These are phyloP conservation scores for Thalassiosira livingstoniorum DNA, from an alignment of 352 stramenopile species.

Conservation along the genomic window DNA sequence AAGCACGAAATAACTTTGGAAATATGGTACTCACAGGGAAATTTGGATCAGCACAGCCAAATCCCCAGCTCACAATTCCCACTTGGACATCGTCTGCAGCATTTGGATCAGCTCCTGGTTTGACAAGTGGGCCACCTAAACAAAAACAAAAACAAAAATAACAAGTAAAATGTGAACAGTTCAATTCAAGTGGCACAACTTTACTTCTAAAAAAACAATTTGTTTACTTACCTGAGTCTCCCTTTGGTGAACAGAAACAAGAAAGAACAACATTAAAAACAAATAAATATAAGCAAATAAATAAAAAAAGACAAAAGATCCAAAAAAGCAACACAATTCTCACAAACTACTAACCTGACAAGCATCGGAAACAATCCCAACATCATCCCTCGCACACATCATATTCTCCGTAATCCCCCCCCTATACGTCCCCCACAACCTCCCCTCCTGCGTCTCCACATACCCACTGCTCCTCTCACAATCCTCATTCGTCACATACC, in stretches of 20 bases:
- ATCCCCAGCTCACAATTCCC: slow-evolving; percentile 54
- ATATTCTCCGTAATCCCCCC: slow-evolving; percentile 40
- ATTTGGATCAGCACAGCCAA: slow-evolving; percentile 45
- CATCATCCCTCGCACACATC: slow-evolving; percentile 43
- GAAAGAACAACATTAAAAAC: no score
- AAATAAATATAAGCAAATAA: no score
- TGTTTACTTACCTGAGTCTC: no score
- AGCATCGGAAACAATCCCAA: slow-evolving; percentile 39
- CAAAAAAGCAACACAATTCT: no score
- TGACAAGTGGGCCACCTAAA: slow-evolving; percentile 34
- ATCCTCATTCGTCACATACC: slow-evolving; percentile 42
- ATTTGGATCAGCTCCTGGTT: slow-evolving; percentile 13
- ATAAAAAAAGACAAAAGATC: no score
- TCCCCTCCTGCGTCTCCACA: slow-evolving; percentile 22
- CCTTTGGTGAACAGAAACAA: no score
- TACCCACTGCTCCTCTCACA: slow-evolving; percentile 34
- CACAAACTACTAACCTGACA: slow-evolving; percentile 56
- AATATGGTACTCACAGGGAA: slow-evolving; percentile 19
- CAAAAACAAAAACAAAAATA: no score
- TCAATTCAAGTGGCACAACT: no score
- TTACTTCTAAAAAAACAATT: no score
- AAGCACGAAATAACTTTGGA: background rate
- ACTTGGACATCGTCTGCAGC: slow-evolving; percentile 36
- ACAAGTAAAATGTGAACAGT: no score
- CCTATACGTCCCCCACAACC: slow-evolving; percentile 27